Evolutionary conservation across 2,329 filamentous ascomycete genomes (phyloP), one percentile per base, ranked within the genome.

Genomic region (Penicillium sp.): DNA sequence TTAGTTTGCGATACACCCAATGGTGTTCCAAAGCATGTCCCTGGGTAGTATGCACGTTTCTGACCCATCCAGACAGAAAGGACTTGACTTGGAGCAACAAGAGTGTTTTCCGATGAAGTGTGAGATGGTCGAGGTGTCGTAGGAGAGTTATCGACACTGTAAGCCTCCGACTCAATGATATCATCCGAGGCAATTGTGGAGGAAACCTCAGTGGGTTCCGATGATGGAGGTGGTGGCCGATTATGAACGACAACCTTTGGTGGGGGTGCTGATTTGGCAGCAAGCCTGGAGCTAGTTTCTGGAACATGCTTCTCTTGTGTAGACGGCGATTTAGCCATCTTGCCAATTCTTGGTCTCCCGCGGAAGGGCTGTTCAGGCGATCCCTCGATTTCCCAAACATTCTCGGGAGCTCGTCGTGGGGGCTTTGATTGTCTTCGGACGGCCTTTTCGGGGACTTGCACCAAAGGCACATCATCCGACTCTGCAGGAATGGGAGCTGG

Each of bases 21-120:
- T 19, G 78, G 72, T 16, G 70, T 72, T 3, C 79, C 80, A 33
- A 85, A 67, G 61, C 80, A 86, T n/a, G 78, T 83, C 9, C 82
- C 84, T 45, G 84, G 83, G 64, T 84, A 85, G 65, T 81, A 87
- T n/a, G 73, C 76, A 50, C 78, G 77, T 45, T 75, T 78, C n/a
- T 74, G 74, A 19, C 80, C 79, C 60, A 78, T 83, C 78, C 84
- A 87, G 28, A 77, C 75, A 8, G 84, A 83, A 58, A 86, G 77
- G 0, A 87, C 78, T 57, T 84, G 78, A 51, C 82, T 80, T 5
- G 79, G 78, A 12, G 76, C 73, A 25, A 78, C 61, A 10, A 74
- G 62, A 8, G 53, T 11, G 22, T 62, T 55, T 12, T 67, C 64
- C 28, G 52, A 52, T n/a, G 45, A 35, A 19, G 40, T 14, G 12